Percentiles rank a stretch among this genome's conserved stretches.
Evolutionary conservation across 306 rosid species (phyloP).

Genomic region (Cicer judaicum): DNA sequence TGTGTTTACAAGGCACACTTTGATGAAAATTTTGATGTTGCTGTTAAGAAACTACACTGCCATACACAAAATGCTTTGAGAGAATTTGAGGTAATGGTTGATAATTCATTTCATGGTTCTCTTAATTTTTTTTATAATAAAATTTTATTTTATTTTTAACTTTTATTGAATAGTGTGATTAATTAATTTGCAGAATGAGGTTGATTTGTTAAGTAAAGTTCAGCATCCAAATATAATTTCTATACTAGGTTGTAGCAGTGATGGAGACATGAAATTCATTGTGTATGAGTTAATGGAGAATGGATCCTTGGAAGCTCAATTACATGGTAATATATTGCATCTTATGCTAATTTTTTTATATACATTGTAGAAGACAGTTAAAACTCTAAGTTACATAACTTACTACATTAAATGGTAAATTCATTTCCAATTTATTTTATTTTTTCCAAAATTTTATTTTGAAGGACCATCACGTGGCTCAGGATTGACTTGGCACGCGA

Average conservation of each 20-base stretch:
- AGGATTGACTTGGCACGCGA: slow-evolving; percentile 81
- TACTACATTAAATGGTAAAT: neutral
- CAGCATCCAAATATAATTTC: slow-evolving; percentile 83
- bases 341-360: neutral
- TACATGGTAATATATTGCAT: slow-evolving; percentile 69
- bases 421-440: neutral
- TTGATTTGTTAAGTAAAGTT: slow-evolving; percentile 70
- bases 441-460: slow-evolving; percentile 18
- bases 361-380: neutral
- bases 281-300: slow-evolving; percentile 86
- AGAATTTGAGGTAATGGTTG: slow-evolving; percentile 74
- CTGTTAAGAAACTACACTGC: slow-evolving; percentile 79
- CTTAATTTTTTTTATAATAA: neutral
- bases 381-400: neutral
- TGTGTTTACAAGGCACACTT: slow-evolving; percentile 86
- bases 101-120: neutral
- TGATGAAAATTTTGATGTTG: slow-evolving; percentile 71
- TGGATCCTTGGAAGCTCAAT: slow-evolving; percentile 83
- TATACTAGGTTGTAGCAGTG: slow-evolving; percentile 70
- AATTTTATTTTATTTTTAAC: neutral
- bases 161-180: slow-evolving; percentile 7
- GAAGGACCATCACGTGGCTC: slow-evolving; percentile 87
- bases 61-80: slow-evolving; percentile 62
- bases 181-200: slow-evolving; percentile 83
- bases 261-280: slow-evolving; percentile 63